Base-by-base conservation (phyloP, 331 rosid species). In the Malus hybrid region DNA sequence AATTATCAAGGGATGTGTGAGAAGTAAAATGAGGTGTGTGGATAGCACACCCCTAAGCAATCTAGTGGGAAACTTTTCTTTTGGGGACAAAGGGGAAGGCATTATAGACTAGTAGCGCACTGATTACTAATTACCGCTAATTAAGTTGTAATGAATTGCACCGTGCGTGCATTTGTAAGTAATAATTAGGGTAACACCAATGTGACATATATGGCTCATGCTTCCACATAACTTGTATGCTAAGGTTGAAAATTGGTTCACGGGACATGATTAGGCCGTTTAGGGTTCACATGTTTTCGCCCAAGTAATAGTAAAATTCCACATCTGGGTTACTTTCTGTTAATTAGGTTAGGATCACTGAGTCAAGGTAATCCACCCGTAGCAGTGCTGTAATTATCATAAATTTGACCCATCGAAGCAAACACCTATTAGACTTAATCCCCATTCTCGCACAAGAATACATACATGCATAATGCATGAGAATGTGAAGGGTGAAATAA, bases 301-400 rank as follows among this genome's bases (percentile, higher is more conserved):
- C 69, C 55, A 71, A 48, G 63, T 34, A 30, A 55, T 57, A 2
- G 57, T 55, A 10, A 74, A 66, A 68, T 66, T 75, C 61, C 65
- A 24, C 57, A 60, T 28, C 14, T 26, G 55, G 79, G 53, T 66
- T 64, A 46, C 65, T 73, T 79, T 79, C 30, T 78, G 42, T 79
- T 63, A 70, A 80, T 9, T 63, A 22, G 75, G 6, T 57, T 56
- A 24, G 77, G 10, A 33, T 72, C 52, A 13, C 56, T 13, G 79
- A 82, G 92, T 87, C 90, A 82, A 90, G 75, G 58, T 81, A 30
- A 79, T 79, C 88, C 89, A 81, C 89, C 88, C 39, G 58, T 29
- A 71, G 71, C 61, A 63, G 86, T 72, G 66, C 50, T 15, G 77
- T 81, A 75, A 81, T 83, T 80, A 84, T 79, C 29, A 53, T 53